Evolutionary conservation across 495 filamentous ascomycete species (phyloP).

Genomic region (Cercophora newfieldiana): DNA sequence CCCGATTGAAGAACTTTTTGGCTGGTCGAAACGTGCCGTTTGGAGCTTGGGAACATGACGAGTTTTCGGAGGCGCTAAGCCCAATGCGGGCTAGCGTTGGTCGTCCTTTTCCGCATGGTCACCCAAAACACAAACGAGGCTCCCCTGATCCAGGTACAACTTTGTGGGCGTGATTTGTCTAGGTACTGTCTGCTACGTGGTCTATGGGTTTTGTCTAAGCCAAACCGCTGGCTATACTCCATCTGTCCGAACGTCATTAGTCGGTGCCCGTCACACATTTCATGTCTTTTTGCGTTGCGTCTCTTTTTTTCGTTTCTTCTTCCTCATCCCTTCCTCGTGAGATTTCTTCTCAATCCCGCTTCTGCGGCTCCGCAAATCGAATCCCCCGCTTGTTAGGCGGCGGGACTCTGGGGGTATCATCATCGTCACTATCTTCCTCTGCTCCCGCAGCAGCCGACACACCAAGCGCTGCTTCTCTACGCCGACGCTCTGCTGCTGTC

Average conservation of each 20-base stretch:
- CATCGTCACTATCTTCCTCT: conserved; percentile 63
- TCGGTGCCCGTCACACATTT: not conserved
- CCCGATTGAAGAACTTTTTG: conserved; percentile 10
- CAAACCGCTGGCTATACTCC: not conserved
- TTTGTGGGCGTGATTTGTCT: not conserved
- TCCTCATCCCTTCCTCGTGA: not conserved
- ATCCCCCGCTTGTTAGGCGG: conserved; percentile 44
- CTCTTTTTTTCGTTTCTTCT: not conserved
- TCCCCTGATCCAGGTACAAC: not conserved
- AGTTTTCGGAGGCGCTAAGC: conserved; percentile 16
- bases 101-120: not conserved
- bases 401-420: conserved; percentile 53
- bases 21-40: not conserved
- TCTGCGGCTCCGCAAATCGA: conserved; percentile 45
- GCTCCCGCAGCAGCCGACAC: conserved; percentile 48
- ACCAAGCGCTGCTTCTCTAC: conserved; percentile 85
- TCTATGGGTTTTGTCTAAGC: not conserved
- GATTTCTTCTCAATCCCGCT: conserved; percentile 5
- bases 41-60: conserved; percentile 18
- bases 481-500: conserved; percentile 77
- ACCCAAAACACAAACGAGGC: conserved; percentile 1
- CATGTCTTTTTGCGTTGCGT: no score
- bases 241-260: not conserved
- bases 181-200: not conserved
- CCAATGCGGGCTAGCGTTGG: not conserved